Evolutionary conservation across 139 green algal genomes (phyloP), one percentile per base, ranked within the genome.

Genomic region (Chlamydomonas incerta): DNA sequence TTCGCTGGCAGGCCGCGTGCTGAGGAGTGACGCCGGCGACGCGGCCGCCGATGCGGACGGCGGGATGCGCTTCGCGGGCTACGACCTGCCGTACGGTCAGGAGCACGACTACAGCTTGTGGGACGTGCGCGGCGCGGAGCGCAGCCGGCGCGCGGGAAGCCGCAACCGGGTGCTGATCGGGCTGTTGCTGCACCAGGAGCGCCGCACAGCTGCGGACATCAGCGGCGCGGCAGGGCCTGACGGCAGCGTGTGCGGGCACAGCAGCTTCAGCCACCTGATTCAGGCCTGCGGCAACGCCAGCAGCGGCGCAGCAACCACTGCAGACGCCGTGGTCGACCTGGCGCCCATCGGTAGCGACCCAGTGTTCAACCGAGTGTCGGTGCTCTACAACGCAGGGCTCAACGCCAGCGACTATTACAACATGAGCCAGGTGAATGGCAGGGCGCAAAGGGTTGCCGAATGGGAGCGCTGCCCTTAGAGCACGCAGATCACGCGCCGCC

Each of bases 321-420:
- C 20, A 2, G 21, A 24, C 55, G 2, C 29, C 17, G n/a, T 21
- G n/a, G n/a, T n/a, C n/a, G 57, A 87, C 72, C 35, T 74, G 52
- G 60, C 57, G 1, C 71, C 57, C 41, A 50, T 87, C 33, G 83
- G 83, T 8, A 66, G 3, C 23, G 83, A 88, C 33, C 63, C 83
- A 10, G 83, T 80, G 35, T 88, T 80, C 73, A 83, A 71, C 73
- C n/a, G 35, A 20, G 50, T 14, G 14, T 65, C 31, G 0, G 15
- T 26, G 31, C n/a, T 86, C 1, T 80, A 80, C 69, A 80, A 71
- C 68, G 14, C 24, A 0, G 29, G 37, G 3, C 47, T 68, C 1
- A 41, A 85, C 65, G 20, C 28, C 1, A 21, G 37, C 15, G 46
- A 75, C 46, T 85, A 46, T 15, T 66, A 66, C 60, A 66, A 66